A percentile compares a stretch with the other conserved stretches of the same genome.
Evolutionary conservation across 495 filamentous ascomycete species (phyloP).

Genomic region (Letharia columbiana): DNA sequence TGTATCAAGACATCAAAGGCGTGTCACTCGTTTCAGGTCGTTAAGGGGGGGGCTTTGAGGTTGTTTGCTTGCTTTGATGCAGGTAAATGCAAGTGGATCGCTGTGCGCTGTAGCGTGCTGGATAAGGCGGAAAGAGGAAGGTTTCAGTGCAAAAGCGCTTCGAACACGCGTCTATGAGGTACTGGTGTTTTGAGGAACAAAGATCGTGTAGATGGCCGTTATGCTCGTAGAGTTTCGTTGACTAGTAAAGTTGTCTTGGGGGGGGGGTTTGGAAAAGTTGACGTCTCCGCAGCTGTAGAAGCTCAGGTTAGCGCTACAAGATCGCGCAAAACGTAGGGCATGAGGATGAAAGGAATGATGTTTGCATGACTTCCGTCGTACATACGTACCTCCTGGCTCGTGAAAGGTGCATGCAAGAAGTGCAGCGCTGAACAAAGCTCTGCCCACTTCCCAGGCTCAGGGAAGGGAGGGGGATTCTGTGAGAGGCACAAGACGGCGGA

Average conservation of each 20-base stretch:
- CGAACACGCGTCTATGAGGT: conserved; percentile 26
- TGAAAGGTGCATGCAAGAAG: conserved; percentile 20
- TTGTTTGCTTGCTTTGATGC: conserved; percentile 27
- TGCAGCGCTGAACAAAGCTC: conserved; percentile 12
- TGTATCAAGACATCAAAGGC: conserved; percentile 25
- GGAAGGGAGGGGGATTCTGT: conserved; percentile 1
- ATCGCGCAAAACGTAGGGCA: conserved; percentile 4
- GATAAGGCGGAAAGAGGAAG: conserved; percentile 30
- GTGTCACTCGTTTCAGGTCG: conserved; percentile 53
- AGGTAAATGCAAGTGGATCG: conserved; percentile 28
- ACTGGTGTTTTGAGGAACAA: conserved; percentile 21
- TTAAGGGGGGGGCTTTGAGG: conserved; percentile 29
- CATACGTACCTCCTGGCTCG: conserved; percentile 21
- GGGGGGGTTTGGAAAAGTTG: background rate
- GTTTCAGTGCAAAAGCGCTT: conserved; percentile 29
- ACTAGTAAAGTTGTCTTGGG: background rate
- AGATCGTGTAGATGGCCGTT: conserved; percentile 23
- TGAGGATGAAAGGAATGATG: conserved; percentile 10
- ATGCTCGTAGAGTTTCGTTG: conserved; percentile 21
- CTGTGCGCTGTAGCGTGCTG: conserved; percentile 27
- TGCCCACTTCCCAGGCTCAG: conserved; percentile 12
- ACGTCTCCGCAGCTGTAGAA: conserved; percentile 20
- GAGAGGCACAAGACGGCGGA: conserved; percentile 15
- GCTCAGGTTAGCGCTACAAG: conserved; percentile 18
- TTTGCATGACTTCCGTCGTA: conserved; percentile 7